Base-by-base conservation (phyloP, 2,329 filamentous ascomycete species). In the Exophiala lecanii-corni region DNA sequence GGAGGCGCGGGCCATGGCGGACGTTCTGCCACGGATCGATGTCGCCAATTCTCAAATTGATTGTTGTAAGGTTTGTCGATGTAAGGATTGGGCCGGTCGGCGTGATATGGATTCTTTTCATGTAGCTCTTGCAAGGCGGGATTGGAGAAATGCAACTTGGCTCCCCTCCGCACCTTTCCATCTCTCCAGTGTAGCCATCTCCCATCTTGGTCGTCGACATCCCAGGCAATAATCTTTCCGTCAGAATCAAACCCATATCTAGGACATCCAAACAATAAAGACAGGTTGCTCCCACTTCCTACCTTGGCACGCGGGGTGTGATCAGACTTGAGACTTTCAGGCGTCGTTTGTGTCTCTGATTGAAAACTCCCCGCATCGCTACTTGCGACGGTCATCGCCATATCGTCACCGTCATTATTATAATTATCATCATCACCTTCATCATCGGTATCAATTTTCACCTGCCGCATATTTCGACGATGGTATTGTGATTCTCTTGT, bases 141-240 rank as follows among this genome's bases (percentile, higher is more conserved):
- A 19, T 41, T 43, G 20, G 9, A 17, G 19, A 41, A 39, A 13
- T 17, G 4, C 3, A n/a, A 19, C 10, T 34, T 17, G 9, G 30
- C 39, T 34, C 49, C 49, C 9, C 42, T 15, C 15, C 17, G 43
- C 13, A 47, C 41, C 21, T 54, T 51, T 17, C n/a, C 26, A 32
- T 54, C 51, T 43, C 51, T 41, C 49, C 51, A 52, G 3, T 44
- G 41, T n/a, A 52, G 46, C 51, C 51, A 54, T 9, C 51, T 49
- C 23, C 51, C 51, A 9, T 54, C 49, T 28, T 50, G 51, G 9
- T 45, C 51, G 2, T 42, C 39, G 10, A 50, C 36, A 39, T 54
- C 51, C 49, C 51, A 54, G 7, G 49, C 34, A 2, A 50, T 23
- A 43, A 36, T 49, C 13, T 51, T 49, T 9, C 51, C 51, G 9